These are phyloP conservation scores for Chimonanthus praecox DNA, from an alignment of 164 flowering plant species.

Conservation along the genomic window DNA sequence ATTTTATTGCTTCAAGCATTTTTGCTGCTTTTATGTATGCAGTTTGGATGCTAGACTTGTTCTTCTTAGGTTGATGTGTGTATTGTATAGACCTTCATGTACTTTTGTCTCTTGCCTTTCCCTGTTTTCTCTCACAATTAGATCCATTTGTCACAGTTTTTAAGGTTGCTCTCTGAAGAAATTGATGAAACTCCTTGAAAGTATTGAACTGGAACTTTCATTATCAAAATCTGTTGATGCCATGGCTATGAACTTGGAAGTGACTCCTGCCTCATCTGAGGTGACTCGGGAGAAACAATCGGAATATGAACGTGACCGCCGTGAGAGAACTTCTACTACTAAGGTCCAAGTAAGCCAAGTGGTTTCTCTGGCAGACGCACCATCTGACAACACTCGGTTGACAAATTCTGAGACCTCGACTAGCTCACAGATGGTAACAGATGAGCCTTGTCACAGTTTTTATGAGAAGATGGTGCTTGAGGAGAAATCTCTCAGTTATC, in stretches of 20 bases:
- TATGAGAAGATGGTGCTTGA: constrained; percentile 52
- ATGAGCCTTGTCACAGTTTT: constrained; percentile 18
- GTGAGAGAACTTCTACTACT: constrained; percentile 37
- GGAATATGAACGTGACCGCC: constrained; percentile 54
- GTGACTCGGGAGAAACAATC: constrained; percentile 41
- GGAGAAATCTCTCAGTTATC: constrained; percentile 40
- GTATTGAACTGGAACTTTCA: constrained; percentile 54
- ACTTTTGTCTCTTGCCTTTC: not conserved
- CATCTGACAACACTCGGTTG: constrained; percentile 11
- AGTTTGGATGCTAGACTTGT: not conserved
- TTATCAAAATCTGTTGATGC: constrained; percentile 70
- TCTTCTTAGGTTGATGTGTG: not conserved
- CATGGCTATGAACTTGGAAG: constrained; percentile 52
- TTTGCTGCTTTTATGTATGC: not conserved
- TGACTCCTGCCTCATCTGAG: constrained; percentile 28
- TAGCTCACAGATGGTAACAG: constrained; percentile 17
- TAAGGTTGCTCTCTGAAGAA: constrained; percentile 76
- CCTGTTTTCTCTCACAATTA: not conserved
- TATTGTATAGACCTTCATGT: not conserved
- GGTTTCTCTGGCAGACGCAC: constrained; percentile 10
- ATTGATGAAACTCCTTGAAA: constrained; percentile 39
- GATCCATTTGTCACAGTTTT: constrained; percentile 34
- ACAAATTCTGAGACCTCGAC: constrained; percentile 11
- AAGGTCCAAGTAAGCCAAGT: constrained; percentile 24
- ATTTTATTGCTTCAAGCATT: not conserved